Conservation (phyloP, 306 rosid genomes). For the Vigna angularis region DNA sequence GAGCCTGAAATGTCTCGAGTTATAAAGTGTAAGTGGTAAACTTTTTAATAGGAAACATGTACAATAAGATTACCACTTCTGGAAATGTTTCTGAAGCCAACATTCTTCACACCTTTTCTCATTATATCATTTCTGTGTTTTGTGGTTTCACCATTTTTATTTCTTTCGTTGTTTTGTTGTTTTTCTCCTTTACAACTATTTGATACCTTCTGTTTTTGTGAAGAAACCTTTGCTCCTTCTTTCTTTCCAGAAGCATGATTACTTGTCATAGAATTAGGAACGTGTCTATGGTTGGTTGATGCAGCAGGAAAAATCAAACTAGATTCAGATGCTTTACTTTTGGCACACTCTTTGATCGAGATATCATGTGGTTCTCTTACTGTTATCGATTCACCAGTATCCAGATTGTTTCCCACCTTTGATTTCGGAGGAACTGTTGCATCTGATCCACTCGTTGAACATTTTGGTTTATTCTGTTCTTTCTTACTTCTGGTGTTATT, state of each 20-base stretch:
- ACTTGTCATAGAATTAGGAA: slow-evolving; percentile 31
- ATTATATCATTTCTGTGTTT: slow-evolving; percentile 44
- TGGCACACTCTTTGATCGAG: slow-evolving; percentile 35
- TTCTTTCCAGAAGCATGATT: slow-evolving; percentile 38
- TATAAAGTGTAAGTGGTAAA: not conserved
- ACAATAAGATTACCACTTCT: slow-evolving; percentile 58
- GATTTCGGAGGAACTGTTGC: slow-evolving; percentile 42
- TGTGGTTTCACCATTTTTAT: slow-evolving; percentile 43
- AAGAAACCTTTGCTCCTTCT: slow-evolving; percentile 42
- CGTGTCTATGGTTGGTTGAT: slow-evolving; percentile 32
- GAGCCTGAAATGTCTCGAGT: not conserved
- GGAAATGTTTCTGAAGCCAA: slow-evolving; percentile 51
- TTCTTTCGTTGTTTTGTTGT: slow-evolving; percentile 41
- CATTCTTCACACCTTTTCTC: slow-evolving; percentile 42
- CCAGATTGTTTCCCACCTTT: slow-evolving; percentile 47
- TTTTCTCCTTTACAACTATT: slow-evolving; percentile 48
- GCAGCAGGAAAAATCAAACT: slow-evolving; percentile 46
- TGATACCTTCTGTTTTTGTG: slow-evolving; percentile 38
- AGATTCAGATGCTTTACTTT: slow-evolving; percentile 21
- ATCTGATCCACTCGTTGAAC: slow-evolving; percentile 41
- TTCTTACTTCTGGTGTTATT: slow-evolving; percentile 43
- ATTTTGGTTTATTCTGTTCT: slow-evolving; percentile 48
- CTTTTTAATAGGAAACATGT: slow-evolving; percentile 59
- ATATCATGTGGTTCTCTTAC: slow-evolving; percentile 10
- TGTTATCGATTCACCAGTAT: slow-evolving; percentile 34